Evolutionary conservation across 371 early-diverging fungal species (phyloP), one percentile per base, ranked within the genome.

Genomic region (Conidiobolus coronatus): DNA sequence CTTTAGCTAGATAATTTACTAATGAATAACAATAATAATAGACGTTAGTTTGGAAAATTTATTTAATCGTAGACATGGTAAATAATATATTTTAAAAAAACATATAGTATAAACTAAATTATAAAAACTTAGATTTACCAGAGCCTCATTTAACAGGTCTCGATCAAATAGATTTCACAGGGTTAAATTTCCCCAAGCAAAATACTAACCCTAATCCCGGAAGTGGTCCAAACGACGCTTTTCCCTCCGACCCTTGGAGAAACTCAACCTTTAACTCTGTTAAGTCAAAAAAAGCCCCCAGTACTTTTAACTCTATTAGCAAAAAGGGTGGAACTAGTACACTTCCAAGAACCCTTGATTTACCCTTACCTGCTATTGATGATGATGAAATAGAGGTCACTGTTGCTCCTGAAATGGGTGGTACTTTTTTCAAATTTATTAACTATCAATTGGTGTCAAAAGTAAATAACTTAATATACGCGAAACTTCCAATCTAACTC

Each of bases 391-490:
- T 75, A 36, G 58, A 68, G 45, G 66, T 83, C 4, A 56, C 62
- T 8, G 62, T 79, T 50, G 75, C 80, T 1, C 78, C 84, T 4
- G 85, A 86, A 53, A 67, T 71, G 56, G 82, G 79, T 43, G 86
- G 86, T 0, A 57, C 77, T 13, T 51, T 75, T 33, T 82, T 85
- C 57, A 86, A 79, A 52, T 82, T 82, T 55, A 64, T 79, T 29
- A 84, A 84, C 54, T 87, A 87, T 55, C 68, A 78, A 42, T 59
- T 86, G 5, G 70, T 69, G 41, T 77, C 77, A 15, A 65, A 64
- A 58, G 73, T 64, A 57, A 51, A 13, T 18, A 24, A 15, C 2
- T 13, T 20, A 9, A 23, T 36, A 7, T 21, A 61, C 23, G 36
- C 40, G 9, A 6, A 22, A 33, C 20, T 22, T 21, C 23, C 20